Evolutionary conservation across 2,329 filamentous ascomycete genomes (phyloP).

Genomic region (Raffaelea deltoideospora): DNA sequence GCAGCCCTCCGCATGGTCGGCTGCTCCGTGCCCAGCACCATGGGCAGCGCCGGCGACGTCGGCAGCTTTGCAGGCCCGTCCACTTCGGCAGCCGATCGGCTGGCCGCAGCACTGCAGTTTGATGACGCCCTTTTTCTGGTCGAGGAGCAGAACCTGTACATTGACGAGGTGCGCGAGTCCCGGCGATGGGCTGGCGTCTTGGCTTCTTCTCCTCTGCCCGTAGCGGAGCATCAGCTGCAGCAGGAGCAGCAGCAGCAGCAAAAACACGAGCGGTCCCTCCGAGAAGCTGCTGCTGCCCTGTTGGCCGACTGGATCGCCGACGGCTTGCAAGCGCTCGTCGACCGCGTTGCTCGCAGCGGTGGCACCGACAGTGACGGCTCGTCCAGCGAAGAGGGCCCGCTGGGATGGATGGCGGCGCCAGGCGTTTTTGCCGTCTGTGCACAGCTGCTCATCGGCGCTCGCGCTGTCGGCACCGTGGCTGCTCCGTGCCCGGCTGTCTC

Average conservation of each 20-base stretch:
- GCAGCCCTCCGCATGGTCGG: slow-evolving; percentile 28
- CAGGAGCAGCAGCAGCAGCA: slow-evolving; percentile 1
- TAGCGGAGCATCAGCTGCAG: background rate
- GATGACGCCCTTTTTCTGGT: slow-evolving; percentile 65
- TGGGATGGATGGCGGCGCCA: slow-evolving; percentile 59
- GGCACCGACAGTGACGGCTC: slow-evolving; percentile 7
- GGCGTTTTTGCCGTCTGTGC: slow-evolving; percentile 49
- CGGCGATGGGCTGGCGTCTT: slow-evolving; percentile 49
- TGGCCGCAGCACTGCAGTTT: slow-evolving; percentile 30
- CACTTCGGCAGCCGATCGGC: slow-evolving; percentile 20
- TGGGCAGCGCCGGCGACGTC: slow-evolving; percentile 2
- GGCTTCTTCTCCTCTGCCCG: no score
- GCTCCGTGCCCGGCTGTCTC: background rate
- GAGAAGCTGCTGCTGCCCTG: slow-evolving; percentile 9
- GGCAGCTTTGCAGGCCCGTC: no score
- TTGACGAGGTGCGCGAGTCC: slow-evolving; percentile 66
- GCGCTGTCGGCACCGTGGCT: slow-evolving; percentile 14
- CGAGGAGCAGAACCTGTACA: slow-evolving; percentile 90
- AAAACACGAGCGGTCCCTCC: slow-evolving; percentile 5
- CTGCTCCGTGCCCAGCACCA: background rate
- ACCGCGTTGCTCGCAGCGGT: no score
- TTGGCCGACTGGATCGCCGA: slow-evolving; percentile 31
- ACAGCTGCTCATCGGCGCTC: slow-evolving; percentile 25
- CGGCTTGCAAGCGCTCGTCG: slow-evolving; percentile 30
- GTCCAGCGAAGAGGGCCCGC: slow-evolving; percentile 38